Conservation (phyloP, 2,329 filamentous ascomycete genomes). For the Xylariaceae sp. region DNA sequence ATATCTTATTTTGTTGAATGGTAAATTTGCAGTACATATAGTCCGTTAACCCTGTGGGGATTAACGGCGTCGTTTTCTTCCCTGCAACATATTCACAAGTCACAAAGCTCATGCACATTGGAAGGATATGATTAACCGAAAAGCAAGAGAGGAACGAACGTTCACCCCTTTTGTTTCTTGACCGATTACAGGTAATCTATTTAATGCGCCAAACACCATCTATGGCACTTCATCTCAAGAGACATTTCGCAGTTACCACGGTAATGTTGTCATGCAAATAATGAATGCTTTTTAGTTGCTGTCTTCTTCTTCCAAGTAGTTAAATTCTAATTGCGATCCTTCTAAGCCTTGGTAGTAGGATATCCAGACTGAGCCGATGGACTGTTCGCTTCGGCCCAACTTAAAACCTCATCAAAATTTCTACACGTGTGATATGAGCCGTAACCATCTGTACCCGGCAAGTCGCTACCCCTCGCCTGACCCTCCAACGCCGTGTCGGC, state of each 20-base stretch:
- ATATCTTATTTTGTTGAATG: too few species aligned
- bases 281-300: not conserved
- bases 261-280: not conserved
- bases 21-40: too few species aligned
- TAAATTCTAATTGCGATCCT: not conserved
- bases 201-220: not conserved
- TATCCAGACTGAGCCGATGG: not conserved
- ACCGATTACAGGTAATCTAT: not conserved
- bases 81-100: not conserved
- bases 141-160: not conserved
- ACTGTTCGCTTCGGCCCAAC: not conserved
- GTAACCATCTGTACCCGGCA: not conserved
- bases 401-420: not conserved
- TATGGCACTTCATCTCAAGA: not conserved
- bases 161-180: not conserved
- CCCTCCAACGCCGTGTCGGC: not conserved
- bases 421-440: not conserved
- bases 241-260: not conserved
- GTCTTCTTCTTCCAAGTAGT: not conserved
- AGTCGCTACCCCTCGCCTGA: not conserved
- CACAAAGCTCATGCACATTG: not conserved
- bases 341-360: not conserved
- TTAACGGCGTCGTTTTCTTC: too few species aligned
- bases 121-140: not conserved
- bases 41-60: too few species aligned